Conservation (phyloP, 2,329 filamentous ascomycete genomes). For the Botrytis byssoidea region DNA sequence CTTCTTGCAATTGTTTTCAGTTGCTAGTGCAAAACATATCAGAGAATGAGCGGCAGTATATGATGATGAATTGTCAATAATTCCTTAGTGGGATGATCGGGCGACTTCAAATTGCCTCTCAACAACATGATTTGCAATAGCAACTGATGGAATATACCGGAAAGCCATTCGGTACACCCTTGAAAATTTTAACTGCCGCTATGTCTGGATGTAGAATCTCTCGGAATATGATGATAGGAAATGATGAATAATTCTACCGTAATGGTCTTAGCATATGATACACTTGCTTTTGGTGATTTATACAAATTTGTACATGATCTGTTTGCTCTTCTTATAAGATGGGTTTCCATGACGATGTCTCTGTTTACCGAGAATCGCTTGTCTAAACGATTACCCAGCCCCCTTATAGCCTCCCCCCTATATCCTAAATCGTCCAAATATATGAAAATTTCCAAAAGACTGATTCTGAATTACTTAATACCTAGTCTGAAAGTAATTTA, state of each 20-base stretch:
- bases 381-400: not conserved
- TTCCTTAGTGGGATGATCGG: not conserved
- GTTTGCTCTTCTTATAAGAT: not conserved
- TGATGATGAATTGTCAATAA: not conserved
- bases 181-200: not conserved
- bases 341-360: not conserved
- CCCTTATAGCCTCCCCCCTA: not conserved
- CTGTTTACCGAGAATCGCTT: not conserved
- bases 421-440: not conserved
- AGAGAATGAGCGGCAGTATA: not conserved
- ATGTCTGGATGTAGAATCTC: not conserved
- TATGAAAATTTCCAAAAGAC: not conserved
- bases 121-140: not conserved
- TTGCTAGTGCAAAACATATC: not conserved
- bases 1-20: not conserved
- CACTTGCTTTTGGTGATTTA: not conserved
- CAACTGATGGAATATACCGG: not conserved
- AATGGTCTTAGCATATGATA: not conserved
- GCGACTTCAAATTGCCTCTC: not conserved
- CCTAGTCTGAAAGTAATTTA: not conserved
- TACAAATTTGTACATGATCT: not conserved
- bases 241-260: not conserved
- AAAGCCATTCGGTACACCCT: not conserved
- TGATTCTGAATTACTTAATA: not conserved
- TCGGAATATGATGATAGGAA: not conserved